Evolutionary conservation across 177 flowering plant genomes (phyloP).

Genomic region (Vitis hybrid): DNA sequence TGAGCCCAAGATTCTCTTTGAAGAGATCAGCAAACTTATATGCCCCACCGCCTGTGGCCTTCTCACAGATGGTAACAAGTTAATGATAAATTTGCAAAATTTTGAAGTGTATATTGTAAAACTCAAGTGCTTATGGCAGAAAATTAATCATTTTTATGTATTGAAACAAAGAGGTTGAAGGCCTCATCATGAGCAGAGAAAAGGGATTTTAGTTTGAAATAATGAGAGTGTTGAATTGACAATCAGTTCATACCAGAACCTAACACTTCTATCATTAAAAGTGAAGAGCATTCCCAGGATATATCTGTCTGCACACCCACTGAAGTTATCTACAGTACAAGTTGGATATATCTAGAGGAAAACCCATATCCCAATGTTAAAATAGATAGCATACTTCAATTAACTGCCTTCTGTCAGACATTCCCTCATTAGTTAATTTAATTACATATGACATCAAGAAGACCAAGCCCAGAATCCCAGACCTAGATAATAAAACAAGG

Average conservation of each 20-base stretch:
- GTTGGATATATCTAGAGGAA: neutral
- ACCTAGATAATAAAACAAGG: neutral
- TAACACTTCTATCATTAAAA: neutral
- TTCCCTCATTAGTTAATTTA: neutral
- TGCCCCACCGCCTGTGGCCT: constrained; percentile 87
- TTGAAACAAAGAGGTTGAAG: neutral
- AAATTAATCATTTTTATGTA: neutral
- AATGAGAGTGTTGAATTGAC: neutral
- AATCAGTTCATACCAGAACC: neutral
- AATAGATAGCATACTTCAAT: neutral
- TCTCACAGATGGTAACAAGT: constrained; percentile 8
- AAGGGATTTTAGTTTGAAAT: neutral
- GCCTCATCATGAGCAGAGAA: neutral
- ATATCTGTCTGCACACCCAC: neutral
- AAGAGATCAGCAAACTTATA: constrained; percentile 58
- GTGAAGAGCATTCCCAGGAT: neutral
- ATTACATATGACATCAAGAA: neutral
- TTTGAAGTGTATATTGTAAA: neutral
- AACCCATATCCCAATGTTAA: neutral
- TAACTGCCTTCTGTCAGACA: neutral
- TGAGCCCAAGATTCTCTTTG: constrained; percentile 59
- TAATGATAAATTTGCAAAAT: constrained; percentile 1
- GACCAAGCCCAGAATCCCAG: neutral
- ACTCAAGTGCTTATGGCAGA: neutral
- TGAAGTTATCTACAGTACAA: neutral